Evolutionary conservation across 305 asterid genomes (phyloP).

Genomic region (Plantago coronopus): DNA sequence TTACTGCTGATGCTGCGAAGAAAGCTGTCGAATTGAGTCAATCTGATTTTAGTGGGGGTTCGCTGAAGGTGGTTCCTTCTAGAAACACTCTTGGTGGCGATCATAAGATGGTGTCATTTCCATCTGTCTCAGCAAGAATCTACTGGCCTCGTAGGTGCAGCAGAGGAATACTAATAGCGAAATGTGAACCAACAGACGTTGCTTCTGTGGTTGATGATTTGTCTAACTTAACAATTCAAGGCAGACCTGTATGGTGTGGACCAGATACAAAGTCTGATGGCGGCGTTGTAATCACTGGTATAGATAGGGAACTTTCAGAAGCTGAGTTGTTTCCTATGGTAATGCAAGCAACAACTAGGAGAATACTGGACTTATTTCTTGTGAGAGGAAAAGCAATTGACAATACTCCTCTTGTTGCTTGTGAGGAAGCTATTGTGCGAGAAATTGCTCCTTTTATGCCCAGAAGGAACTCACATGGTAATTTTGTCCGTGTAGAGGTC

Average conservation of each 20-base stretch:
- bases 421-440: constrained; percentile 67
- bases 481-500: constrained; percentile 60
- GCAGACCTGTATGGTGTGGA: constrained; percentile 35
- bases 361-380: constrained; percentile 47
- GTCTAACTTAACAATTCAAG: constrained; percentile 41
- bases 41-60: constrained; percentile 45
- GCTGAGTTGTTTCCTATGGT: constrained; percentile 46
- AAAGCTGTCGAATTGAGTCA: constrained; percentile 44
- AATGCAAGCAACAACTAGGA: constrained; percentile 40
- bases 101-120: constrained; percentile 40
- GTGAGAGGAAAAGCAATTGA: constrained; percentile 53
- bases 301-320: constrained; percentile 57
- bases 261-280: constrained; percentile 30
- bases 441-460: constrained; percentile 77
- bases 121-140: constrained; percentile 63
- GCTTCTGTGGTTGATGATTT: constrained; percentile 43
- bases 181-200: constrained; percentile 57
- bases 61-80: constrained; percentile 55
- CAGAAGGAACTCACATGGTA: constrained; percentile 46
- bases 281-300: constrained; percentile 43
- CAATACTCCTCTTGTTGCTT: constrained; percentile 44
- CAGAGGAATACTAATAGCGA: constrained; percentile 64
- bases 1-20: constrained; percentile 73
- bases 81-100: constrained; percentile 42
- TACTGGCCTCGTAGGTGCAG: constrained; percentile 86